Conservation (phyloP, 108 stramenopile species). For the Cyclostephanos invisitatus region DNA sequence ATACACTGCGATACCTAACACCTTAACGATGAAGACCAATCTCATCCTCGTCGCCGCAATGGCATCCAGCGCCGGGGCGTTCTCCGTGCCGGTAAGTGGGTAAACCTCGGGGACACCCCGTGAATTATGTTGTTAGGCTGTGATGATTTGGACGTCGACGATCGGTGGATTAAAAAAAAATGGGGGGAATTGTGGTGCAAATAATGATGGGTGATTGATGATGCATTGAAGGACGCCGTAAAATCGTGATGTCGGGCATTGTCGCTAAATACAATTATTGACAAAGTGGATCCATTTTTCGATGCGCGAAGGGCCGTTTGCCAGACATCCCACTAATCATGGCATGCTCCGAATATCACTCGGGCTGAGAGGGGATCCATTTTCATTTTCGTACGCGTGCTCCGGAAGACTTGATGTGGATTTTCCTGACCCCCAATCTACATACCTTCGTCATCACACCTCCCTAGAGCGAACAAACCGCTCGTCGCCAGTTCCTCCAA, state of each 20-base stretch:
- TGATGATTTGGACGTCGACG: neutral
- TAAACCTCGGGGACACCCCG: neutral
- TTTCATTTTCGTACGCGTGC: neutral
- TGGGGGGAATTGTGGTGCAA: neutral
- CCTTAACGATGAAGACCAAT: conserved; percentile 38
- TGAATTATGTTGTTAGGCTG: neutral
- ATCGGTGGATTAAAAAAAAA: neutral
- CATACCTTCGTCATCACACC: no score
- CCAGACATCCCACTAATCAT: no score
- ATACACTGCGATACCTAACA: neutral
- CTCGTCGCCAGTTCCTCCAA: conserved; percentile 76
- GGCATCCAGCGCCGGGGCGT: conserved; percentile 39
- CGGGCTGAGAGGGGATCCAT: neutral
- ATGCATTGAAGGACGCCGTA: no score
- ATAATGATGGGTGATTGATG: no score
- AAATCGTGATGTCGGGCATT: no score
- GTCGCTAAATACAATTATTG: no score
- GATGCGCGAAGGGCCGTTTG: no score
- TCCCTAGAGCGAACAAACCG: conserved; percentile 47
- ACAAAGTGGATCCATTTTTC: no score
- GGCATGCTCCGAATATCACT: neutral
- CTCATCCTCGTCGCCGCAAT: conserved; percentile 39
- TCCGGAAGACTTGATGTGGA: neutral
- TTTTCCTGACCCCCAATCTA: neutral
- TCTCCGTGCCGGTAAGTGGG: conserved; percentile 42